phyloP scores from a whole-genome alignment of 2,329 filamentous ascomycete genomes.

The Microthyrium microscopicum region DNA sequence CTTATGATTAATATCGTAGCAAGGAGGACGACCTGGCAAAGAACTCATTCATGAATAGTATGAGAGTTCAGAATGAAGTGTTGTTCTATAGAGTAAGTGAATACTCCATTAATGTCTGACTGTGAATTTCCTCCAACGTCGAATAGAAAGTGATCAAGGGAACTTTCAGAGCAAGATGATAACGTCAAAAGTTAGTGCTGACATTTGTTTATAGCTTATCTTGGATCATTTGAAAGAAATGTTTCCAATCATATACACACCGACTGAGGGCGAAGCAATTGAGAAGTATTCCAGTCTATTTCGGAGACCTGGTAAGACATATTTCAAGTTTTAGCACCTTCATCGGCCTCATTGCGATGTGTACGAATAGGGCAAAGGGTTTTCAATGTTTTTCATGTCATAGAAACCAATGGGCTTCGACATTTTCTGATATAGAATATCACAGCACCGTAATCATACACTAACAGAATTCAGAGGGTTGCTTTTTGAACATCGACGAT shows the following conservation, averaged over 20 bases:
- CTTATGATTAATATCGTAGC: slow-evolving; percentile 62
- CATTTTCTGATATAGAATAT: too few species aligned
- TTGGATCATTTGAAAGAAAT: slow-evolving; percentile 70
- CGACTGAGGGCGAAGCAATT: slow-evolving; percentile 79
- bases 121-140: background rate
- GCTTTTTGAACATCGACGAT: slow-evolving; percentile 61
- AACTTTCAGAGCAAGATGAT: background rate
- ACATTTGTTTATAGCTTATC: slow-evolving; percentile 36
- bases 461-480: slow-evolving; percentile 46
- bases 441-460: too few species aligned
- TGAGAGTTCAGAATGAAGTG: slow-evolving; percentile 75
- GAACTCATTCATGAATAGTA: slow-evolving; percentile 72
- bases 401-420: too few species aligned
- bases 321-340: too few species aligned
- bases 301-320: slow-evolving; percentile 30
- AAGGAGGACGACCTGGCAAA: slow-evolving; percentile 52
- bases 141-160: background rate
- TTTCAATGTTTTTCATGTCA: too few species aligned
- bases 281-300: slow-evolving; percentile 69
- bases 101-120: too few species aligned
- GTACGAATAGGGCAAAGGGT: too few species aligned
- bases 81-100: slow-evolving; percentile 53
- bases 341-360: too few species aligned
- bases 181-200: slow-evolving; percentile 3
- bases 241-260: slow-evolving; percentile 83